Percentiles rank a stretch among this genome's conserved stretches.
Evolutionary conservation across 73 alveolate genomes (phyloP).

Genomic region (Paramecium octaurelia): DNA sequence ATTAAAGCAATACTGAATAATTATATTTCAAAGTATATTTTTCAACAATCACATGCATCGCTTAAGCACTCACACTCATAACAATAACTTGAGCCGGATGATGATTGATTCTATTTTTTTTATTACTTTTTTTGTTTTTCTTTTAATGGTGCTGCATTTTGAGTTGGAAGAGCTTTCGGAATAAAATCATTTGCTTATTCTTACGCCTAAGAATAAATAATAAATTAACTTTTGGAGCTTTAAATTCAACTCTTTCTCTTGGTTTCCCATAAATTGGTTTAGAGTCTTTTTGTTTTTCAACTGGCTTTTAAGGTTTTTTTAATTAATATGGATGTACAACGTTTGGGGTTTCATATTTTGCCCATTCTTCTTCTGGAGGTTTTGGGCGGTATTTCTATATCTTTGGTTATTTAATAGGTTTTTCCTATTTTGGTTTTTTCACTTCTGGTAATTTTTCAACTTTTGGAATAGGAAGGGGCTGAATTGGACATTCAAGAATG

Average conservation of each 20-base stretch:
- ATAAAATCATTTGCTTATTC: neutral
- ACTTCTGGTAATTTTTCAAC: neutral
- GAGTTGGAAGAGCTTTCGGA: neutral
- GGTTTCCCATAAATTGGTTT: slow-evolving; percentile 11
- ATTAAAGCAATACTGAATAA: neutral
- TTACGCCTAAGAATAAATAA: neutral
- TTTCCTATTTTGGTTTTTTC: neutral
- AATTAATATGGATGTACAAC: slow-evolving; percentile 2
- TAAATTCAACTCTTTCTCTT: neutral
- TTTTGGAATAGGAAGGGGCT: neutral
- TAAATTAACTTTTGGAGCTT: neutral
- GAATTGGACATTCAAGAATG: neutral
- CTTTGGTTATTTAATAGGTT: neutral
- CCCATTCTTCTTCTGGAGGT: slow-evolving; percentile 42
- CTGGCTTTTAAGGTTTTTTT: neutral
- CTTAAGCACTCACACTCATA: neutral
- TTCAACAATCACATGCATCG: neutral
- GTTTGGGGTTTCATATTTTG: slow-evolving; percentile 35
- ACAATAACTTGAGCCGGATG: neutral
- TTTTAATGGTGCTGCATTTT: neutral
- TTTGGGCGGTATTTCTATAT: neutral
- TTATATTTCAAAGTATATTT: neutral
- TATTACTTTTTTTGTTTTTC: neutral
- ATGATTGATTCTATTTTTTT: neutral
- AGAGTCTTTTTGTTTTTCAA: neutral